Evolutionary conservation across 2,329 filamentous ascomycete genomes (phyloP), one percentile per base, ranked within the genome.

Genomic region (Fusarium sp.): DNA sequence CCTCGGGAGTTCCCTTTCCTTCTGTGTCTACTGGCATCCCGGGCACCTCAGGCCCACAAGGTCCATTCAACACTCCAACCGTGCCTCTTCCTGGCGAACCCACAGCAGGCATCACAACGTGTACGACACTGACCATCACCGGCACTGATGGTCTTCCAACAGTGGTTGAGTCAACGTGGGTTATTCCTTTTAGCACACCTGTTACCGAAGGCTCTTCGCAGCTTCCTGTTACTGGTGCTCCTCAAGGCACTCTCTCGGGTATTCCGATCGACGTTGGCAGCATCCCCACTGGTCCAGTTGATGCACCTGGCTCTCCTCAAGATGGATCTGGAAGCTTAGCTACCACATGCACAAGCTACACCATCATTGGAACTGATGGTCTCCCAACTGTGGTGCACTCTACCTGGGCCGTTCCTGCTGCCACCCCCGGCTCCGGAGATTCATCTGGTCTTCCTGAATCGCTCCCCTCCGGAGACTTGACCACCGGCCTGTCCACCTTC

Each of bases 61-160:
- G 42, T 9, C 53, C 61, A 29, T 53, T 31, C 15, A 49, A 52
- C 44, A 58, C 50, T n/a, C 53, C 58, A 21, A 42, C 48, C 23
- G 43, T 15, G 35, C 36, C 56, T 36, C 35, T 52, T 32, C 48
- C 66, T 23, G 56, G 52, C 2, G 48, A 17, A 33, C 17, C 61
- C 47, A 48, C 14, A n/a, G 36, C 38, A 29, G 62, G 51, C 17
- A 38, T 68, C 35, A 69, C 69, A 17, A 70, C 62, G 1, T 69
- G 64, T 19, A 63, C 67, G 9, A 71, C 63, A 17, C 58, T 72
- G 39, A 76, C 73, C 13, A 58, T 75, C 38, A 63, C 70, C 35
- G 75, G 75, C 4, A 33, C 70, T n/a, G 66, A 76, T 56, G 74
- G 73, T 6, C 56, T 68, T 33, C 70, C 72, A 10, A 77, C 75